Evolutionary conservation across 768 basidiomycete genomes (phyloP), one percentile per base, ranked within the genome.

Genomic region (Tricholoma furcatifolium): DNA sequence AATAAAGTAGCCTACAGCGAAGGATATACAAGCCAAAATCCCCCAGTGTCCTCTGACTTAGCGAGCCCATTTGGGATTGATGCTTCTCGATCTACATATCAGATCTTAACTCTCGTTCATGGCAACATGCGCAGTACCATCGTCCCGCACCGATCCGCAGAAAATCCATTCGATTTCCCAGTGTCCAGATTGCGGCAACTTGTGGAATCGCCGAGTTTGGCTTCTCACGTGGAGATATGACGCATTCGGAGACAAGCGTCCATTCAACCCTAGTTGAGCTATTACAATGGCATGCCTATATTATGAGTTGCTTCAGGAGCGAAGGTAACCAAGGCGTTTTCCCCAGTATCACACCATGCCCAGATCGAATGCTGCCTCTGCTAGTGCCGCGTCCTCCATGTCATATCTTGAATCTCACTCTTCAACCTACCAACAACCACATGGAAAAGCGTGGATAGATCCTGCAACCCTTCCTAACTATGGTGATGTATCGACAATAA

Each of bases 381-480:
- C 67, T 30, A 61, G 54, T 46, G 55, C 64, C 10, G 50, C 69
- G n/a, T 60, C 67, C 31, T 47, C 62, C 21, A 51, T 64, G 21
- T 62, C 65, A 1, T 27, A 56, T 23, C 57, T 60, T 43, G 64
- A 43, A 54, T 63, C 57, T 52, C 66, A 62, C 47, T 62, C 64
- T 42, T 38, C 60, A 20, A 67, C 40, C 54, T 75, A 43, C 49
- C 63, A 51, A 52, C 63, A 51, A 52, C 57, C 59, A 15, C 44
- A 57, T 39, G 59, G 63, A 17, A 75, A 73, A 60, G 69, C 67
- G 9, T 88, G 87, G 87, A 77, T 88, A 24, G 85, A 88, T 62
- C 87, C 87, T 6, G 70, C 75, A 15, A 69, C 77, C 2, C 70
- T 88, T 45, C 84, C 84, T n/a, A 67, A 82, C 63, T 74, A 77